Evolutionary conservation across 2,329 filamentous ascomycete species (phyloP), one percentile per base, ranked within the genome.

Genomic region (Eutypa lata): DNA sequence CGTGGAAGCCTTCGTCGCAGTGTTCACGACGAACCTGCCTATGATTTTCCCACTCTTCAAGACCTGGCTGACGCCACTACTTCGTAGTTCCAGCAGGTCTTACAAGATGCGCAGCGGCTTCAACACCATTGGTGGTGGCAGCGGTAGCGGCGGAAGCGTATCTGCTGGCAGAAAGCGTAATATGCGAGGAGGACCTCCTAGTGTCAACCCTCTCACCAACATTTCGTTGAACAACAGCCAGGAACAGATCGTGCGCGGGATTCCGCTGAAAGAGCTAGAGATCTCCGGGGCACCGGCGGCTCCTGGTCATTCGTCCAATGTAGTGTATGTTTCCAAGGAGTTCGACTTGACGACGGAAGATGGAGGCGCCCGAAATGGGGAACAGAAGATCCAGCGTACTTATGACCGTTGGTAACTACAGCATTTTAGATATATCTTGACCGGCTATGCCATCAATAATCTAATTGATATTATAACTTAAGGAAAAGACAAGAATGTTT

Each of bases 21-120:
- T 73, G 31, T 61, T 74, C 33, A 73, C 70, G 6, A 75, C 73
- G 7, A 75, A 76, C 55, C 61, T 74, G 2, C 72, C 70, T 2
- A 69, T 75, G 63, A 64, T 77, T 40, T 76, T 77, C 63, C 73
- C 76, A 3, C 64, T 78, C 2, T 49, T 79, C 47, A 71, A 73
- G 53, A 58, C 57, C 40, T 69, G 66, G 65, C 58, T 75, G 10
- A 59, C 58, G 3, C 71, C 71, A 0, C n/a, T 60, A 4, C n/a
- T 73, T 13, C 57, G 55, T 22, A 58, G 62, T 26, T 55, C 67
- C 2, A 66, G 65, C 28, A 71, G 72, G 67, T 62, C 1, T 69
- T 71, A 1, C 66, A 63, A 14, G 67, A 67, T 3, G 51, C 68
- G 69, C 57, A 69, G 63, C 26, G 47, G 48, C 7, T 47, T 58